Evolutionary conservation across 2,329 filamentous ascomycete genomes (phyloP), one percentile per base, ranked within the genome.

Genomic region (Chaetomium strumarium): DNA sequence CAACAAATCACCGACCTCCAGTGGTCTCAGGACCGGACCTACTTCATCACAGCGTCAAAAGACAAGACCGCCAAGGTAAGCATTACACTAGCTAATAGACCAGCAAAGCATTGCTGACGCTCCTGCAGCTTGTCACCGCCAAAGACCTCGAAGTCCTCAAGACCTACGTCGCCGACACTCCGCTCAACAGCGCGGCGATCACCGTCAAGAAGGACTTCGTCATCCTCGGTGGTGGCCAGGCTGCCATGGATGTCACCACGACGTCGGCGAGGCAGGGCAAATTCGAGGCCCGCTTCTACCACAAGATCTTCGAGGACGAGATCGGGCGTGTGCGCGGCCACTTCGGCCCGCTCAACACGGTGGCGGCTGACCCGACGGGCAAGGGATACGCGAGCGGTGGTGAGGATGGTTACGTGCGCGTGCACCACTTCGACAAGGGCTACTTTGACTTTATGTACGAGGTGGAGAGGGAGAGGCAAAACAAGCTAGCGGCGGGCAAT

Each of bases 361-460:
- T 99, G 63, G 91, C 93, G 45, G 89, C 89, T 53, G 89, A 96
- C 72, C 93, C 93, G 30, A 86, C 86, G 55, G 93, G 93, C 66
- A 91, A 87, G 68, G 84, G 89, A 66, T 99, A 99, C 75, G 91
- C 90, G 66, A 92, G 86, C 67, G 93, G 93, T 63, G 92, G 91
- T 74, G 93, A 99, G 77, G 93, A 99, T 73, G 93, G 93, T 67
- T 99, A 99, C 75, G 92, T 99, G 60, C 88, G 93, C 67, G 86
- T 97, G 62, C 93, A 99, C 75, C 90, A 96, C 74, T 99, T 99
- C 74, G 93, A 99, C 76, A 95, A 95, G 80, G 83, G 86, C 58
- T 99, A 96, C 80, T 97, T 93, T 71, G 93, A 99, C 73, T 99
- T 99, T 76, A 83, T 88, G 78, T 99, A 96, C 72, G 93, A 99